Evolutionary conservation across 345 rosid species (phyloP).

Genomic region (Diplotaxis tenuifolia): DNA sequence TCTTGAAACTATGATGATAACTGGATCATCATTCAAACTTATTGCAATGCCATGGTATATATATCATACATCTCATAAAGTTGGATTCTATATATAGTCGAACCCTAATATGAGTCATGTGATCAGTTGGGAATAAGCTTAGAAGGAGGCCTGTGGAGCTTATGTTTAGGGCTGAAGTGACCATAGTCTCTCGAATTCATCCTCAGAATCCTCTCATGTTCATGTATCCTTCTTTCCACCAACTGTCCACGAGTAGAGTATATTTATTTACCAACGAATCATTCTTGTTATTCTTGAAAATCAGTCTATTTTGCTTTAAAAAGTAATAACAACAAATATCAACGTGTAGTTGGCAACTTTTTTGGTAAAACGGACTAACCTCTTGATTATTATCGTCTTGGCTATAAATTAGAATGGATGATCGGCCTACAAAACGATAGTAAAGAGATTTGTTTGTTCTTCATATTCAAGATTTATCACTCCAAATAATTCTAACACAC

Average conservation of each 20-base stretch:
- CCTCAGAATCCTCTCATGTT: constrained; percentile 64
- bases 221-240: constrained; percentile 41
- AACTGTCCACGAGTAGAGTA: constrained; percentile 10
- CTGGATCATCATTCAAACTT: constrained; percentile 13
- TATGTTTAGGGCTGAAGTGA: constrained; percentile 62
- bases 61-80: constrained; percentile 25
- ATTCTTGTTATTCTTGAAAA: background rate
- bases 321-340: background rate
- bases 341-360: background rate
- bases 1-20: constrained; percentile 21
- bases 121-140: constrained; percentile 87
- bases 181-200: constrained; percentile 75
- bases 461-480: constrained; percentile 1
- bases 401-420: constrained; percentile 33
- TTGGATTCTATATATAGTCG: constrained; percentile 11
- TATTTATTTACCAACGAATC: constrained; percentile 5
- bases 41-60: constrained; percentile 23
- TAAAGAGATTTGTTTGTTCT: background rate
- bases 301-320: background rate
- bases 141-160: constrained; percentile 81
- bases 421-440: constrained; percentile 45
- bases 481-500: constrained; percentile 7
- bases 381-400: constrained; percentile 33
- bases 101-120: constrained; percentile 8
- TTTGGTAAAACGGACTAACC: constrained; percentile 36